Percentiles rank a stretch among this genome's conserved stretches.
These are phyloP conservation scores for Coccinonectria pachysandricola DNA, from an alignment of 2,329 filamentous ascomycete genomes.

Conservation along the genomic window DNA sequence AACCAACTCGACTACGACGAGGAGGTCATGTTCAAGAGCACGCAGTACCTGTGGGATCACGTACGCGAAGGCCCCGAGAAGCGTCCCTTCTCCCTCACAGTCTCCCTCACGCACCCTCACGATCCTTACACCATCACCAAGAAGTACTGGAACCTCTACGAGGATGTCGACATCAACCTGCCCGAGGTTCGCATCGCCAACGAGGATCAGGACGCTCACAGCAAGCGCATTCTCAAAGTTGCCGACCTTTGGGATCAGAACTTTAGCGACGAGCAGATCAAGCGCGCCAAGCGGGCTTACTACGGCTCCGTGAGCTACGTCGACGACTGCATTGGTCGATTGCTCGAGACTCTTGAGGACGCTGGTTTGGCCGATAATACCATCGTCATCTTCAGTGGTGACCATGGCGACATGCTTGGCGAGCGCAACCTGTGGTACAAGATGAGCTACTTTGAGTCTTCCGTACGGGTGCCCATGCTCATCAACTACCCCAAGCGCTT, in stretches of 20 bases:
- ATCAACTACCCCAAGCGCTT: constrained; percentile 72
- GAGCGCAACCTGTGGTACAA: constrained; percentile 93
- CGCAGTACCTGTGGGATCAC: constrained; percentile 83
- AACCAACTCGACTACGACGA: constrained; percentile 96
- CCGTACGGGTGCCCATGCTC: constrained; percentile 78
- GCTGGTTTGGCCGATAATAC: constrained; percentile 77
- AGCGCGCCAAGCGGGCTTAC: constrained; percentile 76
- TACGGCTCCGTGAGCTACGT: constrained; percentile 92
- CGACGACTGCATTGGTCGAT: constrained; percentile 79
- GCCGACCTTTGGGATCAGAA: constrained; percentile 79
- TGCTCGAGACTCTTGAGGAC: constrained; percentile 67
- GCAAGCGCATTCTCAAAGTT: constrained; percentile 74
- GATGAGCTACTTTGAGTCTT: constrained; percentile 94
- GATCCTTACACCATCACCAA: constrained; percentile 91
- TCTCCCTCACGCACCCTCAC: constrained; percentile 89
- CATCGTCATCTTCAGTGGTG: constrained; percentile 83
- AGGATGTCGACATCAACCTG: constrained; percentile 76
- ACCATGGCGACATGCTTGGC: constrained; percentile 93
- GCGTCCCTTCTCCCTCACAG: constrained; percentile 78
- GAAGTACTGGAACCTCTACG: constrained; percentile 89
- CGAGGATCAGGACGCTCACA: constrained; percentile 77
- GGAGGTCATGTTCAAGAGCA: constrained; percentile 87
- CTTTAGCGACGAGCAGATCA: constrained; percentile 77
- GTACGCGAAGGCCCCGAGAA: constrained; percentile 65
- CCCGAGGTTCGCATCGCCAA: constrained; percentile 70